Percentiles rank a stretch among this genome's conserved stretches.
Conservation (phyloP, 1,284 basidiomycete genomes). For the Tilletia indica region DNA sequence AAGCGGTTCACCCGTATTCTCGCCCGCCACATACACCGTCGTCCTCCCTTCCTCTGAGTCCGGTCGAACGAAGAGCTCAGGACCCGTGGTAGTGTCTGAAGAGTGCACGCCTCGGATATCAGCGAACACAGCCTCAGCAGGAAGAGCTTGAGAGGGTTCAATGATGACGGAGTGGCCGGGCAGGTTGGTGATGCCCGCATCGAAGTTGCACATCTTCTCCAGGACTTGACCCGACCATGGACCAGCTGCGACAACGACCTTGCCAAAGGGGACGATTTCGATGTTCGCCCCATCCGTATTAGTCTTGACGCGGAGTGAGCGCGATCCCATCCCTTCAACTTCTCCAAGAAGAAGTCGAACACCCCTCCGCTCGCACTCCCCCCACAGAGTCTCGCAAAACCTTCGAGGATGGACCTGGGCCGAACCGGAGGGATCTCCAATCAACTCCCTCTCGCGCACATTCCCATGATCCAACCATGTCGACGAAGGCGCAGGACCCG, state of each 20-base stretch:
- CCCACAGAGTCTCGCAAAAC: background rate
- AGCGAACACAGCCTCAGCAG: slow-evolving; percentile 45
- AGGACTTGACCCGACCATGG: slow-evolving; percentile 76
- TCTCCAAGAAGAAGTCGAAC: slow-evolving; percentile 70
- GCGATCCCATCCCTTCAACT: slow-evolving; percentile 3
- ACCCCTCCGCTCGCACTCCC: slow-evolving; percentile 50
- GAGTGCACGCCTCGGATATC: slow-evolving; percentile 50
- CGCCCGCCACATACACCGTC: too few relatives aligned
- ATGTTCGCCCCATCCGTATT: too few relatives aligned
- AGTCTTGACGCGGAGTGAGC: too few relatives aligned
- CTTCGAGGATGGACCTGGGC: too few relatives aligned
- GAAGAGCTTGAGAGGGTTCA: slow-evolving; percentile 60
- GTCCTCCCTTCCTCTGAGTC: too few relatives aligned
- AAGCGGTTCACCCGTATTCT: too few relatives aligned
- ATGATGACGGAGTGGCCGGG: slow-evolving; percentile 55
- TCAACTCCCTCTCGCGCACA: too few relatives aligned
- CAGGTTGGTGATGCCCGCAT: slow-evolving; percentile 17
- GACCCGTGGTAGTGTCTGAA: slow-evolving; percentile 48
- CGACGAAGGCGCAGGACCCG: too few relatives aligned
- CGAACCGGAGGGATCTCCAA: too few relatives aligned
- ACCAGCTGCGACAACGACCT: slow-evolving; percentile 48
- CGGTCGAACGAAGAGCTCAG: slow-evolving; percentile 41
- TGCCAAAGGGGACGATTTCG: background rate
- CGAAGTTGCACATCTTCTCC: slow-evolving; percentile 60
- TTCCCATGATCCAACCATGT: too few relatives aligned